A percentile compares a stretch with the other conserved stretches of the same genome.
These are phyloP conservation scores for Corchorus capsularis DNA, from an alignment of 345 rosid genomes.

Conservation along the genomic window DNA sequence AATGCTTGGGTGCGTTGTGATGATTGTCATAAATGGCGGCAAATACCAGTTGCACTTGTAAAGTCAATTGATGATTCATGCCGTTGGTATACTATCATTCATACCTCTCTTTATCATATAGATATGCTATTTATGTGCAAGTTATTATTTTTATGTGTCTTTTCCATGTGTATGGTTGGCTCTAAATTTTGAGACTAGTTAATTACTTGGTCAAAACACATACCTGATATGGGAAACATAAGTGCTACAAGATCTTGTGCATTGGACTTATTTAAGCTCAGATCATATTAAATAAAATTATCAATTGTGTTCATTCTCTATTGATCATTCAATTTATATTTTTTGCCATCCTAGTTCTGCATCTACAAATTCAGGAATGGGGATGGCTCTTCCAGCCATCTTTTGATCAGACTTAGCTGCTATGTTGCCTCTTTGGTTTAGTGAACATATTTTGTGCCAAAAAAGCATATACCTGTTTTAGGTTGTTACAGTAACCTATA, in stretches of 20 bases:
- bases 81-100: constrained; percentile 58
- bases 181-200: not conserved
- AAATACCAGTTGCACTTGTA: constrained; percentile 72
- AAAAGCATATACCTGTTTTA: not conserved
- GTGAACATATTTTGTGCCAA: too few relatives aligned
- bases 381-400: not conserved
- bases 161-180: not conserved
- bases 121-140: constrained; percentile 13
- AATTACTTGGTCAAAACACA: not conserved
- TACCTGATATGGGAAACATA: not conserved
- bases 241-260: too few relatives aligned
- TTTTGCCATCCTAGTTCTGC: not conserved
- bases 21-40: constrained; percentile 94
- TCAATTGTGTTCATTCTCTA: too few relatives aligned
- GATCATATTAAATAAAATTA: too few relatives aligned
- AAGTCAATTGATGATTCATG: constrained; percentile 69
- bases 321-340: not conserved
- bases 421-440: not conserved
- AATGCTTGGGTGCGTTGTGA: constrained; percentile 98
- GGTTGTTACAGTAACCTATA: not conserved
- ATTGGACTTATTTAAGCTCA: too few relatives aligned
- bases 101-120: constrained; percentile 9
- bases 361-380: not conserved
- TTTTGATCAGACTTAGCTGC: constrained; percentile 3
- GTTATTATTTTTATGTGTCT: not conserved